Base-by-base conservation (phyloP, 1,284 basidiomycete genomes). In the Fomitiporia mediterranea region DNA sequence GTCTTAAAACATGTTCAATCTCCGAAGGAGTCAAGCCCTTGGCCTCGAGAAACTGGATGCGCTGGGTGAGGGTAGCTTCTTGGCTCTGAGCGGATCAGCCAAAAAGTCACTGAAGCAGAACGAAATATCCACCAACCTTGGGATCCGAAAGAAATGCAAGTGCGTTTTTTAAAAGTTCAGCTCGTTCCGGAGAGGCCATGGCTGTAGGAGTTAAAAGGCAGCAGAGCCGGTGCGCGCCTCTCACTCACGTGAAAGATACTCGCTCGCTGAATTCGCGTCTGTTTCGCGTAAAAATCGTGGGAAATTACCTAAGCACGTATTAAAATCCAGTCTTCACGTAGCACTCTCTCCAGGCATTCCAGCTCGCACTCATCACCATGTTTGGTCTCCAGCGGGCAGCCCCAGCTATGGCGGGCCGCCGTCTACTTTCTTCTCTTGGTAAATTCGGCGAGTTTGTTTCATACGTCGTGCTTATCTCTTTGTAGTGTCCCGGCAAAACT, bases 31-130 rank as follows among this genome's bases (percentile, higher is more conserved):
- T 88, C 25, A 99, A 75, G 1, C 96, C 96, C 70, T 98, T 98
- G 4, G 92, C 89, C 67, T 98, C 90, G 23, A 99, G 81, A 74
- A 98, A 99, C 65, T 92, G 86, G 51, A 99, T 82, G 49, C 91
- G 83, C 68, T 96, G 91, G 3, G 88, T 80, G 32, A 98, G 72
- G 1, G 93, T 77, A 1, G 93, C 91, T 27, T 83, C 76, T 67
- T 84, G 89, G 0, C 82, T 76, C 89, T 89, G 59, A 17, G 27
- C 47, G n/a, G 7, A 34, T 48, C 54, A 46, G 60, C 28, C 32
- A 42, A 15, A 23, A 34, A 48, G 21, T 19, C 13, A 19, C 35
- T 34, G 2, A 46, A 19, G 23, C 13, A 11, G 30, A 13, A 47
- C 17, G 38, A 59, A 3, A 51, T 21, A 28, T 28, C 69, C 69